Percentiles rank a stretch among this genome's conserved stretches.
Conservation (phyloP, 768 basidiomycete genomes). For the Tylopilus balloui region DNA sequence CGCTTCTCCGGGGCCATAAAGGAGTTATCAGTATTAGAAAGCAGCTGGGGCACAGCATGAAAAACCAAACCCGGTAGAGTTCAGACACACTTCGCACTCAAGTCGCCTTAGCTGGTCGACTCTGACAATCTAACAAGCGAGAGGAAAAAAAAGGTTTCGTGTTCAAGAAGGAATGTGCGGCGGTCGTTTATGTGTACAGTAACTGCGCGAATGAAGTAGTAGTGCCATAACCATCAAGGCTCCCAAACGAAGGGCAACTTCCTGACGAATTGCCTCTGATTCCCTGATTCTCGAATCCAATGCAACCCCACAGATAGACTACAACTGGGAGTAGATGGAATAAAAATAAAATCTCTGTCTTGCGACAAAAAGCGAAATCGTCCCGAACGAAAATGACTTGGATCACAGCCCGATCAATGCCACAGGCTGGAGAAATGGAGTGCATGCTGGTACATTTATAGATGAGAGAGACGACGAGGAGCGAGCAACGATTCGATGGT, state of each 20-base stretch:
- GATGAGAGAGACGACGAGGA: background rate
- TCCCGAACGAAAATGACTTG: constrained; percentile 19
- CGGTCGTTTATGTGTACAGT: constrained; percentile 1
- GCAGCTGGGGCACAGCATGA: no score
- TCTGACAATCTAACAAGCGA: no score
- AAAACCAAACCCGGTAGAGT: no score
- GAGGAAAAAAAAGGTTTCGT: constrained; percentile 2
- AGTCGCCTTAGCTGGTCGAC: no score
- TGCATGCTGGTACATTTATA: constrained; percentile 4
- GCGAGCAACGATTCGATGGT: background rate
- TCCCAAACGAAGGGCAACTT: constrained; percentile 3
- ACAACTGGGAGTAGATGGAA: background rate
- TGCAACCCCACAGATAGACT: constrained; percentile 4
- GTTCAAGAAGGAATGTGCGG: constrained; percentile 9
- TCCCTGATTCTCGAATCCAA: constrained; percentile 3
- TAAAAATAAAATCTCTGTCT: constrained; percentile 15
- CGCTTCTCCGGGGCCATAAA: no score
- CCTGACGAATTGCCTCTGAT: constrained; percentile 3
- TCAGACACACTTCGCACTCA: no score
- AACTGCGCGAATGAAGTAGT: background rate
- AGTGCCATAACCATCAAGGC: constrained; percentile 4
- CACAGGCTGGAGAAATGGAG: constrained; percentile 1
- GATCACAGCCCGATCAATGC: constrained; percentile 3
- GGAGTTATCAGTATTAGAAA: no score
- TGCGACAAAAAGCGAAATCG: constrained; percentile 4